Base-by-base conservation (phyloP, 2,329 filamentous ascomycete species). In the Metarhizium robertsii region DNA sequence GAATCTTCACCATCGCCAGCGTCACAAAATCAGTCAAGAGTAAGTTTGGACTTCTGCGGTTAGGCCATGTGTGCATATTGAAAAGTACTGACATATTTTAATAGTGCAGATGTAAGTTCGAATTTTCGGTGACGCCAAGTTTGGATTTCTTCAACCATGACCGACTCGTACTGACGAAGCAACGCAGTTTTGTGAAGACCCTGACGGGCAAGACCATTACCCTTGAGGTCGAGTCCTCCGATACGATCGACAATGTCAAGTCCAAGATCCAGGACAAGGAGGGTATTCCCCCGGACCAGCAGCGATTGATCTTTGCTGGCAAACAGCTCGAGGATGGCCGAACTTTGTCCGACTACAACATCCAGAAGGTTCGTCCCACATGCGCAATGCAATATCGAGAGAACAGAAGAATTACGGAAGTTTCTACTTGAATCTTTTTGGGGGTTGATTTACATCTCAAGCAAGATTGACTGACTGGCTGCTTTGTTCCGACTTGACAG, bases 181-280 rank as follows among this genome's bases (percentile, higher is more conserved):
- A 49, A 58, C 54, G 7, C 79, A 95, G 90, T 87, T 97, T 97
- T 88, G 92, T 97, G 81, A 97, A 96, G 88, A 96, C 92, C 85
- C 90, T 96, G 74, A 96, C 92, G 84, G 92, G 94, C 80, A 97
- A 97, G 90, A 97, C 92, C 78, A 96, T 97, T 84, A 97, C 94
- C 79, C 88, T 96, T 71, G 92, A 97, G 87, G 92, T 96, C 76
- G 92, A 96, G 87, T 96, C 91, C 72, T 90, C 86, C 73, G 92
- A 97, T 80, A 96, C 92, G 71, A 97, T 97, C 82, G 92, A 97
- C 86, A 97, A 96, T 86, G 92, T 97, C 79, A 97, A 97, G 87
- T 87, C 86, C 81, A 96, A 96, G 88, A 96, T 97, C 78, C 92
- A 96, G 83, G 92, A 96, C 80, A 96, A 96, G 88, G 92, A 96